These are phyloP conservation scores for Suhomyces sp. DNA, from an alignment of 805 yeast genomes.

Conservation along the genomic window DNA sequence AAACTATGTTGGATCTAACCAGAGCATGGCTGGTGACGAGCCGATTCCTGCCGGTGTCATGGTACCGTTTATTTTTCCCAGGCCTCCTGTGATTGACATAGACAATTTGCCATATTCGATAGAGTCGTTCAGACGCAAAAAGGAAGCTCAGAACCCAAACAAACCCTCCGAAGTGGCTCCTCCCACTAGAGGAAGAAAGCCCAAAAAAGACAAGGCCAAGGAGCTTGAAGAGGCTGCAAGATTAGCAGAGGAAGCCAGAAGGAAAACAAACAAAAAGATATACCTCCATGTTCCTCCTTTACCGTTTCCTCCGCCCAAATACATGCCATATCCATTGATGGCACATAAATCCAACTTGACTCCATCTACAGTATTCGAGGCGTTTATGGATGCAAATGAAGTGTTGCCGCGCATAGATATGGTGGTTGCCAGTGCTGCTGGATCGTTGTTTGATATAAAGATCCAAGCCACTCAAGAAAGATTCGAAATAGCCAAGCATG, in stretches of 20 bases:
- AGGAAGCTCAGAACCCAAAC: background rate
- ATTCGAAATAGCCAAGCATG: constrained; percentile 22
- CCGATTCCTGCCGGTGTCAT: constrained; percentile 27
- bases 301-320: constrained; percentile 45
- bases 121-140: constrained; percentile 8
- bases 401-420: constrained; percentile 40
- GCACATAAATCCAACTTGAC: constrained; percentile 33
- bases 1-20: background rate
- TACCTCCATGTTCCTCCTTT: constrained; percentile 34
- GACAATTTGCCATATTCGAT: constrained; percentile 22
- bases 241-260: background rate
- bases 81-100: constrained; percentile 32
- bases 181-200: constrained; percentile 3
- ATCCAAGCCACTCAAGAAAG: constrained; percentile 34
- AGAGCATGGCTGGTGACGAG: constrained; percentile 4
- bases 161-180: background rate
- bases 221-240: constrained; percentile 5
- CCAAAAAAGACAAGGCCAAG: constrained; percentile 1
- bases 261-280: background rate
- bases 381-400: constrained; percentile 35
- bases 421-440: constrained; percentile 48
- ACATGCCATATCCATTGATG: constrained; percentile 43
- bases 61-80: constrained; percentile 45
- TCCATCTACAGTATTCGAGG: constrained; percentile 36
- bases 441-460: constrained; percentile 37